Base-by-base conservation (phyloP, 345 rosid species). In the Acer negundo region DNA sequence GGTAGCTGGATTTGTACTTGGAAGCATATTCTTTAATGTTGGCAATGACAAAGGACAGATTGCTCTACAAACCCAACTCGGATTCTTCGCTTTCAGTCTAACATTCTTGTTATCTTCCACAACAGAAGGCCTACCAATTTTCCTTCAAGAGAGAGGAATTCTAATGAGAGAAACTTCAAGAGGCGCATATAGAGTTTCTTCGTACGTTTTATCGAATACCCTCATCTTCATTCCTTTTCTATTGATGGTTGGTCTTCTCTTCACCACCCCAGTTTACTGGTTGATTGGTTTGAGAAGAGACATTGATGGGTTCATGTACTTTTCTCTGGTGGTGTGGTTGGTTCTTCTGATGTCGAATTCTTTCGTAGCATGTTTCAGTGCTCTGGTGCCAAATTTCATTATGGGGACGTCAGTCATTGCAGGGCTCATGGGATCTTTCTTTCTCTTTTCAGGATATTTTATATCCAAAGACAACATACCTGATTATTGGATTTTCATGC, bases 351-450 rank as follows among this genome's bases (percentile, higher is more conserved):
- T 92, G 97, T 88, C 97, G 26, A 93, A 93, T 78, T 95, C 98
- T 6, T 92, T 95, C 22, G 97, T 93, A 22, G 92, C 95, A 17
- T 92, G 98, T 82, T 91, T 95, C 81, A 92, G 98, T 83, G 97
- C 95, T 10, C 91, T 95, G 12, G 97, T 93, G 72, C 98, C 97
- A 8, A 93, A 93, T 80, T 95, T 95, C 85, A 93, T 95, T 73
- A 91, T 90, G 97, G 98, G 97, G 56, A 93, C 90, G 70, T 95
- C 98, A 46, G 89, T 93, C 20, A 95, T 95, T 77, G 78, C 97
- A 40, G 97, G 98, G 28, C 84, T 95, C 16, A 89, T 95, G 90
- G 98, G 97, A 64, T 95, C 98, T 31, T 95, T 95, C 88, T 95
- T 95, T 79, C 91, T 95, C 8, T 94, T 94, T 47, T 94, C 97